Evolutionary conservation across 148 eudicot species (phyloP), one percentile per base, ranked within the genome.

Genomic region (Diospyros kaki): DNA sequence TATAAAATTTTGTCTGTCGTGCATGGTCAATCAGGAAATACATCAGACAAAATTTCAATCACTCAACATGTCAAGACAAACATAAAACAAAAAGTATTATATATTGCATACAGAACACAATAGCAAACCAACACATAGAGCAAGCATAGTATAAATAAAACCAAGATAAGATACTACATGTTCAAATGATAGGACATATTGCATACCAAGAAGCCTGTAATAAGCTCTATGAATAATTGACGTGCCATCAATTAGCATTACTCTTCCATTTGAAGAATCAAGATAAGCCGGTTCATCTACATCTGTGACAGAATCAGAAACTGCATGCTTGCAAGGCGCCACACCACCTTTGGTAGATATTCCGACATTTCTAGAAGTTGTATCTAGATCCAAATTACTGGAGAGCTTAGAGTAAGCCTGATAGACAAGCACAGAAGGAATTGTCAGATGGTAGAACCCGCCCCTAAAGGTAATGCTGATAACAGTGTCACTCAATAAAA

Each of bases 241-340:
- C 2, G 96, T 92, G 62, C 98, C 98, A 79, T 95, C 98, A 78
- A 95, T 95, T 64, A 95, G 97, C 98, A 95, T 92, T 65, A 95
- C 89, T 83, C 96, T 84, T 39, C 93, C 97, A 81, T 83, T 82
- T 66, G 96, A 79, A 74, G 86, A 74, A 81, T 63, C 84, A 43
- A 10, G 60, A 58, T 62, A 72, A 14, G 77, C 55, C 42, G 77
- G 39, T 12, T 67, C 71, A 41, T 65, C 77, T 38, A 55, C 79
- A 58, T 69, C 59, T 61, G 71, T 50, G 18, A 76, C 76, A 64
- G 90, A 83, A 82, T 79, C 81, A 44, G 80, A 43, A 54, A 46
- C 46, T 45, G 77, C 39, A 54, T 55, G 60, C 77, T 80, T 77
- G 59, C 76, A 64, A 9, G 54, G 58, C n/a, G 74, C 70, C 80